Evolutionary conservation across 108 stramenopile species (phyloP).

Genomic region (Cyclotella sp.): DNA sequence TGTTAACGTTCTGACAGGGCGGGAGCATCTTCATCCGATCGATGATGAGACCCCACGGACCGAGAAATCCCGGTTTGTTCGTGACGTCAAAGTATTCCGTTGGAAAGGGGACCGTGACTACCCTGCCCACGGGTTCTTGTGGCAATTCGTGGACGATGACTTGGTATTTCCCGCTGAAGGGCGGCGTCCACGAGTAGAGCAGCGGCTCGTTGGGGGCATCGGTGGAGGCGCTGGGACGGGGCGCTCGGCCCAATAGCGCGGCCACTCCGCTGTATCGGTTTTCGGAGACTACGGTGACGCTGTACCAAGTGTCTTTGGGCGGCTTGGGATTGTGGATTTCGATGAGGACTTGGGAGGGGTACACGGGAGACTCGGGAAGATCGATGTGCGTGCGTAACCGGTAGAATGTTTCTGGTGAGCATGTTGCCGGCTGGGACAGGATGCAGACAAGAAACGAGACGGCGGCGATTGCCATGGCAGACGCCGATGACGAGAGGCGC

Average conservation of each 20-base stretch:
- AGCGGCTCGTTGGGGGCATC: background rate
- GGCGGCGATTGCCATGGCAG: too few species aligned
- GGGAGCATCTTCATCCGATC: constrained; percentile 21
- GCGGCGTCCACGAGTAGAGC: constrained; percentile 40
- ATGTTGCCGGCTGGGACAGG: background rate
- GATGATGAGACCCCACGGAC: background rate
- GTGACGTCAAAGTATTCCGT: background rate
- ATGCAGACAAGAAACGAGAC: too few species aligned
- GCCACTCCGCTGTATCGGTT: constrained; percentile 29
- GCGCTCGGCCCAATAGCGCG: constrained; percentile 12
- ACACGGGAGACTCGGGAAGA: background rate
- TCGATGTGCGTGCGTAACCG: background rate
- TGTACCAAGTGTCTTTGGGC: constrained; percentile 11
- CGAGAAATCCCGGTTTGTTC: background rate
- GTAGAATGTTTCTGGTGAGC: constrained; percentile 9
- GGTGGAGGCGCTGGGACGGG: background rate
- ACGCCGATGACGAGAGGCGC: too few species aligned
- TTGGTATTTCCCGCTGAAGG: constrained; percentile 19
- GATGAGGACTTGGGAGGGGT: constrained; percentile 5
- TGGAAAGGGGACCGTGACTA: constrained; percentile 14
- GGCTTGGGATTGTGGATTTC: constrained; percentile 19
- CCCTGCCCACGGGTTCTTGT: constrained; percentile 4
- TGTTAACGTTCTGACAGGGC: constrained; percentile 30
- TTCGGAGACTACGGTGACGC: constrained; percentile 23
- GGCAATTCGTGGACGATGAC: constrained; percentile 32